Evolutionary conservation across 202 grass and related monocot genomes (phyloP).

Genomic region (Saccharum hybrid): DNA sequence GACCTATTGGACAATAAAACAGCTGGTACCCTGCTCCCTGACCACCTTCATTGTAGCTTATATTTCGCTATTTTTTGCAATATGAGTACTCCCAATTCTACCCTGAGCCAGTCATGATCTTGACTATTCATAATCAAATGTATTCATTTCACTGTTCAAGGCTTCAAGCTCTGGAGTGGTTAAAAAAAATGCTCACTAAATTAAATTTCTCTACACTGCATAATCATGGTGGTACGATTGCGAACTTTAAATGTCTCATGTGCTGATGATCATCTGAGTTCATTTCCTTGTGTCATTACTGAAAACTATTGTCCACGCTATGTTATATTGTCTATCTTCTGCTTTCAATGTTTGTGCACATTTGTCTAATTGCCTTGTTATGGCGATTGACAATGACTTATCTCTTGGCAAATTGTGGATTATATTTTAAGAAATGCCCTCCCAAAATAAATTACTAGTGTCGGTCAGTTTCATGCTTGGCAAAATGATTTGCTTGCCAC

Average conservation of each 20-base stretch:
- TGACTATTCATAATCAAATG: constrained; percentile 30
- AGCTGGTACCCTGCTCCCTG: constrained; percentile 49
- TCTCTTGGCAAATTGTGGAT: background rate
- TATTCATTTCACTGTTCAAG: background rate
- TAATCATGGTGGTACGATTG: background rate
- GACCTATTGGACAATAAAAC: constrained; percentile 61
- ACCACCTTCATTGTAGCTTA: constrained; percentile 22
- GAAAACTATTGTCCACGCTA: background rate
- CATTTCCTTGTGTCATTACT: background rate
- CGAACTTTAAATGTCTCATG: background rate
- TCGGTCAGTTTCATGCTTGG: background rate
- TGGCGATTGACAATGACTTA: constrained; percentile 8
- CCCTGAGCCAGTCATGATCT: background rate
- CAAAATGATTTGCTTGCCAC: background rate
- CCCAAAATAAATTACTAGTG: background rate
- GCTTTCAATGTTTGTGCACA: background rate
- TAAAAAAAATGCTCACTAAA: background rate
- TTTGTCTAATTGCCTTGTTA: background rate
- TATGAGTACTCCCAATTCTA: constrained; percentile 9
- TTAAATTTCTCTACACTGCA: background rate
- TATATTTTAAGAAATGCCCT: background rate
- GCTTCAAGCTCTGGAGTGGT: background rate
- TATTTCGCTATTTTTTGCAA: constrained; percentile 7
- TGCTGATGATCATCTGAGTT: background rate
- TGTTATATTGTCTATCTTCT: constrained; percentile 5